These are phyloP conservation scores for Oldenlandia corymbosa DNA, from an alignment of 257 asterid species.

Conservation along the genomic window DNA sequence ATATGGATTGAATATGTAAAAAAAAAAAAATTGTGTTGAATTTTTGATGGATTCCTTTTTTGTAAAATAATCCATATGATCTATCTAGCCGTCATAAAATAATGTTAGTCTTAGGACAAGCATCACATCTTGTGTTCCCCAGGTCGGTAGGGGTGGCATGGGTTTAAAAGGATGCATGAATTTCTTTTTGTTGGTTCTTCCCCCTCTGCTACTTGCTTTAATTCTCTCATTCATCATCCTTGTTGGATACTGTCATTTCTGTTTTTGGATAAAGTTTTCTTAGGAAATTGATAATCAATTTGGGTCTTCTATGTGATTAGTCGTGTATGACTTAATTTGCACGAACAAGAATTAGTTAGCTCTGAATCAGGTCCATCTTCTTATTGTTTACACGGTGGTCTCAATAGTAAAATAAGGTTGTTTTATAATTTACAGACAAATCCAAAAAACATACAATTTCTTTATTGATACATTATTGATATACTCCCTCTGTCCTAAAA, in stretches of 20 bases:
- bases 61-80: background rate
- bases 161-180: slow-evolving; percentile 7
- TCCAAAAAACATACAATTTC: too few relatives aligned
- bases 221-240: background rate
- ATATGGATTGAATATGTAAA: too few relatives aligned
- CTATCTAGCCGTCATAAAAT: slow-evolving; percentile 3
- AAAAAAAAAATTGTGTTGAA: too few relatives aligned
- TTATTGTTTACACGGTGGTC: too few relatives aligned
- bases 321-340: too few relatives aligned
- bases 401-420: too few relatives aligned
- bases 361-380: too few relatives aligned
- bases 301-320: background rate
- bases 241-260: background rate
- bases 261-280: background rate
- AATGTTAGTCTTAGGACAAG: slow-evolving; percentile 8
- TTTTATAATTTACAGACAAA: too few relatives aligned
- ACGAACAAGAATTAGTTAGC: too few relatives aligned
- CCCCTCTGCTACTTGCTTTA: slow-evolving; percentile 3
- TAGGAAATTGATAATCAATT: background rate
- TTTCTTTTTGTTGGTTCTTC: slow-evolving; percentile 3
- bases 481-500: too few relatives aligned
- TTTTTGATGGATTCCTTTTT: background rate
- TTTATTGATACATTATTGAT: too few relatives aligned
- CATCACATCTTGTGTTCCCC: slow-evolving; percentile 6
- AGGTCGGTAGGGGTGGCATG: background rate